Base-by-base conservation (phyloP, 345 rosid species). In the Pelargonium nanum region DNA sequence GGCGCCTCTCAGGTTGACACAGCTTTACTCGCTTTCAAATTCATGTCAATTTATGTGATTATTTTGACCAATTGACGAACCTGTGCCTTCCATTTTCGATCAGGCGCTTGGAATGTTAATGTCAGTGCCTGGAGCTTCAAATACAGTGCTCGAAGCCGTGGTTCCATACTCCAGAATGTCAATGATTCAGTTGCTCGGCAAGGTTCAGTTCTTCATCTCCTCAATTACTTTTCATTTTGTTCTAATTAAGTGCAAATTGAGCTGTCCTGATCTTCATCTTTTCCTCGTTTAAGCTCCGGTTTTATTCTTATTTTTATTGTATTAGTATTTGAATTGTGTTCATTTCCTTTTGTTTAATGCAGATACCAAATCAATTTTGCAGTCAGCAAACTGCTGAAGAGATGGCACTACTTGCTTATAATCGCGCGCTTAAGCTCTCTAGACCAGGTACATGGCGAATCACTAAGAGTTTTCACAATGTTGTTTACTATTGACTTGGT, bases 1-100 rank as follows among this genome's bases (percentile, higher is more conserved):
- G 99, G 97, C 55, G 91, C 94, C 20, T 84, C 97, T 72, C 78
- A 84, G 89, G 98, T 86, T n/a, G n/a, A n/a, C n/a, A n/a, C n/a
- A n/a, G n/a, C n/a, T 40, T 28, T 8, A 8, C 40, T 58, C 60
- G 44, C 66, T 2, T 26, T 57, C 32, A 50, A 58, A 24, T 20
- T 53, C 15, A 52, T 13, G 28, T 24, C 32, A 6, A 4, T 28
- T 9, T 15, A n/a, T 2, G 13, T 22, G 24, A 30, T 48, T 3
- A 10, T 19, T 24, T 2, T 24, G 51, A 22, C 2, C n/a, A 40
- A 52, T 23, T 8, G 4, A 22, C 23, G 13, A 44, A 53, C 6
- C 40, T 54, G 19, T 40, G 21, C 60, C 24, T 8, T 32, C 4
- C 13, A 16, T 16, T 40, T 22, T 16, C 19, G 23, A 32, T 22